A percentile compares a stretch with the other conserved stretches of the same genome.
Conservation (phyloP, 225 moss, liverwort and hornwort genomes). For the Takakia lepidozioides region DNA sequence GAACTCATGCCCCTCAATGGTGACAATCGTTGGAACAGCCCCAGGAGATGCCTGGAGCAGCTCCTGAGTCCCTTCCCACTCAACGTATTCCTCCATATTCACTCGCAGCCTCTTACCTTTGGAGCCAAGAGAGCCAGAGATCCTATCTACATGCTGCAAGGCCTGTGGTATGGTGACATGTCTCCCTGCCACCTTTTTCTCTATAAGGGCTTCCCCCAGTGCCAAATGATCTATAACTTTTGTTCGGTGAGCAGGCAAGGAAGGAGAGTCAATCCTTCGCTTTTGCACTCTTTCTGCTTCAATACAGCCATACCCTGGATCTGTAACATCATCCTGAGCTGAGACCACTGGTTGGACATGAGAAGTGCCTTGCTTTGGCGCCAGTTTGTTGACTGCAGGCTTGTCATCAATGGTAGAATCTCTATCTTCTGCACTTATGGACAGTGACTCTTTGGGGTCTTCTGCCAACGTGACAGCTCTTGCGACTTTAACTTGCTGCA, state of each 20-base stretch:
- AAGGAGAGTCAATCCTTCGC: conserved; percentile 42
- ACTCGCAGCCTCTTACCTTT: conserved; percentile 81
- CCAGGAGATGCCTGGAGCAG: conserved; percentile 83
- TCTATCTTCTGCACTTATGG: conserved; percentile 35
- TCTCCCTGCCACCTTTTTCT: conserved; percentile 34
- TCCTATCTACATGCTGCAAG: conserved; percentile 76
- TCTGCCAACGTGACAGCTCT: conserved; percentile 39
- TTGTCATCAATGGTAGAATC: no score
- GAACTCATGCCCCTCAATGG: conserved; percentile 90
- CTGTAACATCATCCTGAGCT: conserved; percentile 41
- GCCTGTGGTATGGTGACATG: conserved; percentile 50
- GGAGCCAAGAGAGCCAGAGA: conserved; percentile 76
- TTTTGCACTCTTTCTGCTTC: conserved; percentile 26
- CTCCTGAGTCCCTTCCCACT: conserved; percentile 94
- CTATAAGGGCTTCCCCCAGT: conserved; percentile 20
- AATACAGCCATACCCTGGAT: conserved; percentile 33
- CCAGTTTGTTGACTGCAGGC: no score
- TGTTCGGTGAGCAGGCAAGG: conserved; percentile 17
- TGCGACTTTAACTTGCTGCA: conserved; percentile 50
- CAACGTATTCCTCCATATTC: conserved; percentile 78
- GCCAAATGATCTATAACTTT: conserved; percentile 28
- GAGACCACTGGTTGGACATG: no score
- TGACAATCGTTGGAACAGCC: conserved; percentile 64
- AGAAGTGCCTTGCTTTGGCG: no score
- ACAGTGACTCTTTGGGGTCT: conserved; percentile 38